Conservation (phyloP, 352 stramenopile species). For the Pythium folliculosum region DNA sequence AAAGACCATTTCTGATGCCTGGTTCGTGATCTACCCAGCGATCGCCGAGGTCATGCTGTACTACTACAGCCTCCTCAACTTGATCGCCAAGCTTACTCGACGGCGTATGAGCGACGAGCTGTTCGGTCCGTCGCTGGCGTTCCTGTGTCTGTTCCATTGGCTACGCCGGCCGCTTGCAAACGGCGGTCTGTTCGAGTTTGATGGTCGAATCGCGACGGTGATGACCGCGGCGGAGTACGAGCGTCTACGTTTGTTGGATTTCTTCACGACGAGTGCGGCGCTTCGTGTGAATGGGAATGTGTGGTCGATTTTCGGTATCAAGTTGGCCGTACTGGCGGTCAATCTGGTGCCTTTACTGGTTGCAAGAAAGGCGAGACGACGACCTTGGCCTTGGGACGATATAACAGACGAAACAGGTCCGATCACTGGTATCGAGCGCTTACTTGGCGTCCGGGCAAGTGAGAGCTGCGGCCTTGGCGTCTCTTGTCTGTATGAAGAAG, state of each 20-base stretch:
- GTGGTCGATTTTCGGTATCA: conserved; percentile 40
- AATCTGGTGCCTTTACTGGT: conserved; percentile 42
- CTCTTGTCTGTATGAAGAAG: neutral
- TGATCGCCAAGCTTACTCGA: conserved; percentile 38
- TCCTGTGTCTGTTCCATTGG: conserved; percentile 44
- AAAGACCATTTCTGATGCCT: conserved; percentile 38
- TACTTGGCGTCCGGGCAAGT: conserved; percentile 5
- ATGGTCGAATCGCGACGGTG: conserved; percentile 40
- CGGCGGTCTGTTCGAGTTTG: conserved; percentile 27
- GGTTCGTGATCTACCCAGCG: conserved; percentile 51
- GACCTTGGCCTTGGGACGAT: conserved; percentile 5
- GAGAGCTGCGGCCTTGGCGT: conserved; percentile 12
- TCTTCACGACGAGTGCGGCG: conserved; percentile 36
- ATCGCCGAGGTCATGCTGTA: conserved; percentile 45
- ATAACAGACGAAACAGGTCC: neutral
- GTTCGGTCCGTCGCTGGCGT: conserved; percentile 40
- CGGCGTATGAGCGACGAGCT: conserved; percentile 40
- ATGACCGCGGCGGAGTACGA: conserved; percentile 39
- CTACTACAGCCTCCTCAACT: conserved; percentile 55
- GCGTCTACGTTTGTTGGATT: conserved; percentile 35
- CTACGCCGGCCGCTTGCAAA: conserved; percentile 30
- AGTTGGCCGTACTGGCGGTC: conserved; percentile 39
- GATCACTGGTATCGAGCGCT: conserved; percentile 1
- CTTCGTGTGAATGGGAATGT: conserved; percentile 39
- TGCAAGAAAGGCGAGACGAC: neutral